Base-by-base conservation (phyloP, 495 filamentous ascomycete species). In the Hypoxylon perforatum region DNA sequence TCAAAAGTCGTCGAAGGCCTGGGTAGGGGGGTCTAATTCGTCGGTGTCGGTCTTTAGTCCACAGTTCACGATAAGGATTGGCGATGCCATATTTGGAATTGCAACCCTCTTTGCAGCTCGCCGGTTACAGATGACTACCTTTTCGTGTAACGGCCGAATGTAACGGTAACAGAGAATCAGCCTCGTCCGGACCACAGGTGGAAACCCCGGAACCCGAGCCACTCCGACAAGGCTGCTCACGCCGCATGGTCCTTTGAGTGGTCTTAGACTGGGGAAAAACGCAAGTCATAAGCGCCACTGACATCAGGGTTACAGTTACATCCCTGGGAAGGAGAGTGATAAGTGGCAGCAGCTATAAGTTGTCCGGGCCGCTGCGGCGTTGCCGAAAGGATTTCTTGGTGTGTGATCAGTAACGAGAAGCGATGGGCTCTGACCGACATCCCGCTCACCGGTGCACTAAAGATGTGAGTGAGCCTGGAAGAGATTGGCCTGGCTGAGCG, bases 331-430 rank as follows among this genome's bases (percentile, higher is more conserved):
- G 50, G 19, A 38, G 17, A 41, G 56, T 57, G 60, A 69, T 61
- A 69, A 60, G 51, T 33, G 19, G n/a, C 25, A 30, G 19, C 15
- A 47, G 41, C 38, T 56, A 64, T 52, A 69, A 60, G 41, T 51
- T 63, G 48, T 50, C 52, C 57, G 58, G 59, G 42, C 63, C 67
- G 67, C 30, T 52, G 47, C 53, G 49, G 62, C 44, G 28, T 53
- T 55, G 54, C 62, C 57, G 62, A 67, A 63, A 67, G 63, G 57
- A 66, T 62, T 10, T 10, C 11, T 70, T 36, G n/a, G n/a, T n/a
- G 62, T 59, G 63, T 70, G 61, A 62, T 65, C 56, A 61, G 45
- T 65, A 30, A 61, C 61, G 49, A 63, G n/a, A 65, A 65, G 57
- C 35, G 15, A 55, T 51, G 15, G n/a, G n/a, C 46, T 44, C 54